Base-by-base conservation (phyloP, 306 rosid genomes). In the Comarum palustre region DNA sequence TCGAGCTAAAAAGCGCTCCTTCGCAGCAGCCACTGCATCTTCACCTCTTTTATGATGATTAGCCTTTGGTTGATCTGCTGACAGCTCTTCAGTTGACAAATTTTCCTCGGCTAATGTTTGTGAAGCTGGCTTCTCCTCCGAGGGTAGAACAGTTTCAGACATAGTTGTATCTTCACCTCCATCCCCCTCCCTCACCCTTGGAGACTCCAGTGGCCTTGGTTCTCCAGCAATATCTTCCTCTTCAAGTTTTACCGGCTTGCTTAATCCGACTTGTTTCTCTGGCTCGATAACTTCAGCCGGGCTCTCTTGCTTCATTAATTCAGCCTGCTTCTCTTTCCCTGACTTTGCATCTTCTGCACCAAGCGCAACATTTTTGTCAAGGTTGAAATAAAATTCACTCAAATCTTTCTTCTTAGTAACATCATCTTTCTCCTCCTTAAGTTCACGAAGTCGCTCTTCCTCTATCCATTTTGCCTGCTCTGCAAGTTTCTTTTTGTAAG, bases 381-480 rank as follows among this genome's bases (percentile, higher is more conserved):
- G 95, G 87, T 87, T 83, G 66, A 86, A 69, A 82, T 91, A 91
- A 81, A 91, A 91, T 66, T 94, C 99, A 34, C 81, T 88, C 86
- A 89, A 80, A 83, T 91, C 96, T 73, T 80, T 86, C 89, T 94
- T 93, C 87, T 89, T 94, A 36, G 97, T 91, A 75, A 91, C 97
- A 83, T 91, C 96, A 0, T 94, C 99, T 81, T 88, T 83, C 79
- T 88, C 96, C 79, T 91, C 97, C 41, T 74, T 81, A 67, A 86
- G 89, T 73, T 89, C 85, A 55, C 88, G 84, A 48, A 86, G 48
- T 46, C 87, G 89, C 48, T 94, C 99, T 72, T 91, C 87, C 83
- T 89, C 99, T 82, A 84, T 78, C 83, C 91, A 92, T 70, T 79
- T 89, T 77, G 80, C 96, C 62, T 74, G 90, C 55, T 89, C 96